phyloP scores from a whole-genome alignment of 768 basidiomycete species.

The Coprinellus micaceus region DNA sequence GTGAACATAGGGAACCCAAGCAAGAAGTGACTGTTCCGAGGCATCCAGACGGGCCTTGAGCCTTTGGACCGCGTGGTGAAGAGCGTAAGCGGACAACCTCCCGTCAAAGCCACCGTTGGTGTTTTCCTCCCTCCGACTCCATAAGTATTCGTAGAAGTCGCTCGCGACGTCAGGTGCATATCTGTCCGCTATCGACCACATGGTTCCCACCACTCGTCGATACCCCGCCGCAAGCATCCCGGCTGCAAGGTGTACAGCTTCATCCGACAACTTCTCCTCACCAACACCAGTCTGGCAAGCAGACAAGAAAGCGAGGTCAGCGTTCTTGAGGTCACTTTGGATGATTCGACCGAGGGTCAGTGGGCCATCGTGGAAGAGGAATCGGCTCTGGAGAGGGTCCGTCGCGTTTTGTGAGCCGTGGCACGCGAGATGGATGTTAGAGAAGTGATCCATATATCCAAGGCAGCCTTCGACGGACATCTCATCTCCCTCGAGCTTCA shows the following conservation, averaged over 20 bases:
- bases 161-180: conserved; percentile 12
- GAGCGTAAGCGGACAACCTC: not conserved
- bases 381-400: conserved; percentile 23
- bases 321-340: conserved; percentile 3
- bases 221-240: conserved; percentile 33
- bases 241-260: conserved; percentile 33
- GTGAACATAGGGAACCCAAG: conserved; percentile 4
- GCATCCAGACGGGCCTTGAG: not conserved
- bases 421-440: conserved; percentile 32
- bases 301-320: conserved; percentile 33
- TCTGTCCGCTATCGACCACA: conserved; percentile 32
- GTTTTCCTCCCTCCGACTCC: not conserved
- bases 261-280: conserved; percentile 17
- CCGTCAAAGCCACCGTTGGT: too few species aligned
- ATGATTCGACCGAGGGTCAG: conserved; percentile 13
- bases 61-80: conserved; percentile 1
- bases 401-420: conserved; percentile 26
- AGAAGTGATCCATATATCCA: not conserved
- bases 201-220: conserved; percentile 32
- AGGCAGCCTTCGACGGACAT: not conserved
- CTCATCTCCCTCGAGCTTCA: not conserved
- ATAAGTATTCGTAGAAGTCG: conserved; percentile 6
- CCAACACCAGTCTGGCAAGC: conserved; percentile 38
- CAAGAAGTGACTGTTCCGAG: not conserved
- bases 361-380: conserved; percentile 16